A percentile compares a stretch with the other conserved stretches of the same genome.
Evolutionary conservation across 805 yeast genomes (phyloP).

Genomic region (Lipomyces spencermartinsiae): DNA sequence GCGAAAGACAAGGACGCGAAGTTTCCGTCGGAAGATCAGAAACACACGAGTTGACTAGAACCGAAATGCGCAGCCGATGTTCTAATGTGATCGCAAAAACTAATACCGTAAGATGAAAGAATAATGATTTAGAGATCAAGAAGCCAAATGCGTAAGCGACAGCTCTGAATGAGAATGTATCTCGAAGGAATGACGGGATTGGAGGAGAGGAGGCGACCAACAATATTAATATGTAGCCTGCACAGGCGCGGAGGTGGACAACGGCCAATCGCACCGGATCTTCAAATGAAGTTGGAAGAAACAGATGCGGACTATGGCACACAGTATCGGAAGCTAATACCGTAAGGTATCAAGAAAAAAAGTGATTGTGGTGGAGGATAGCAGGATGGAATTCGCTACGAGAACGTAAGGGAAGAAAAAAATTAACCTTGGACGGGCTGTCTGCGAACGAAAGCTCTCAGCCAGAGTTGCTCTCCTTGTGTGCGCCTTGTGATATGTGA

Average conservation of each 20-base stretch:
- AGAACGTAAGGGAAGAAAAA: constrained; percentile 28
- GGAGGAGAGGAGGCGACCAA: neutral
- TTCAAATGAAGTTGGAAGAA: constrained; percentile 5
- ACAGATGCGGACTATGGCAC: constrained; percentile 10
- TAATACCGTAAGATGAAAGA: constrained; percentile 8
- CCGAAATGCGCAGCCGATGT: constrained; percentile 20
- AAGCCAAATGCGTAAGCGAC: neutral
- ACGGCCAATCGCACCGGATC: constrained; percentile 15
- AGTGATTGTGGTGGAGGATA: constrained; percentile 18
- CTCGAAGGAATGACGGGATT: neutral
- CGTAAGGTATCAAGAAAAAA: constrained; percentile 2
- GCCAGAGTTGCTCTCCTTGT: constrained; percentile 1
- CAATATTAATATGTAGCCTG: neutral
- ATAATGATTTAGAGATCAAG: constrained; percentile 2
- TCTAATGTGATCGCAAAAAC: neutral
- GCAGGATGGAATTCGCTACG: constrained; percentile 10
- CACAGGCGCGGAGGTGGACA: neutral
- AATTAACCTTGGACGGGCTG: constrained; percentile 20
- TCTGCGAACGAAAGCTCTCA: constrained; percentile 9
- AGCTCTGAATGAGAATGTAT: neutral
- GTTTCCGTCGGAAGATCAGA: constrained; percentile 23
- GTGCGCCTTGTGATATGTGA: constrained; percentile 17
- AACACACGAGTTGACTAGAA: constrained; percentile 19
- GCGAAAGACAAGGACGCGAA: constrained; percentile 12
- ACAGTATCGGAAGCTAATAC: constrained; percentile 3